Evolutionary conservation across 345 rosid genomes (phyloP), one percentile per base, ranked within the genome.

Genomic region (Aquilaria sinensis): DNA sequence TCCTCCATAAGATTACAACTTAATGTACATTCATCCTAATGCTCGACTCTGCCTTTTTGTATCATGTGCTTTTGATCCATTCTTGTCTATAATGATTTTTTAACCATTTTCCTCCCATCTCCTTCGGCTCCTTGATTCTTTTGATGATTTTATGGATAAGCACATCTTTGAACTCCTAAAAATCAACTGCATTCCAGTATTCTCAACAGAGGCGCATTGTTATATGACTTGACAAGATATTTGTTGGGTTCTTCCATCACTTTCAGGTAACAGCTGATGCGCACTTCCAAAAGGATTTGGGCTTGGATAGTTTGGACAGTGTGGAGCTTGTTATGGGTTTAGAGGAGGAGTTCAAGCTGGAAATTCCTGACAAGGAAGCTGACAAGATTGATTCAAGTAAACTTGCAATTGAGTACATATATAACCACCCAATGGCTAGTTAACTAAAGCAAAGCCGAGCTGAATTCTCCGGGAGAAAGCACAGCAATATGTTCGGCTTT

Each of bases 241-340:
- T 48, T 5, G 1, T 29, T 43, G 43, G n/a, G 30, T 50, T 41
- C 54, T 29, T 9, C 53, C 37, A 53, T 58, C 37, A 46, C 67
- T 32, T 73, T 61, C 74, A 88, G 94, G 97, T 93, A 68, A 83
- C 82, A 58, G 82, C 84, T 14, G 83, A 86, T 47, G 89, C 86
- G 13, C 91, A 90, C 81, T 94, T 88, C 77, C 96, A 94, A 63
- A 88, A 86, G 50, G 96, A 90, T 80, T 51, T 90, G 73, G 93
- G 95, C 3, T 77, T 88, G 79, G 96, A 92, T 73, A 88, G 97
- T 78, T 77, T 91, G 83, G 97, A 91, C 85, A 89, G 63, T 11
- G 92, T 92, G 72, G 98, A 92, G 86, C 86, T 92, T 52, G 90
- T 94, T 45, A 85, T 94, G 99, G 99, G 93, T 33, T 74, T 94